Evolutionary conservation across 2,329 filamentous ascomycete species (phyloP).

Genomic region (Blastomyces emzantsi): DNA sequence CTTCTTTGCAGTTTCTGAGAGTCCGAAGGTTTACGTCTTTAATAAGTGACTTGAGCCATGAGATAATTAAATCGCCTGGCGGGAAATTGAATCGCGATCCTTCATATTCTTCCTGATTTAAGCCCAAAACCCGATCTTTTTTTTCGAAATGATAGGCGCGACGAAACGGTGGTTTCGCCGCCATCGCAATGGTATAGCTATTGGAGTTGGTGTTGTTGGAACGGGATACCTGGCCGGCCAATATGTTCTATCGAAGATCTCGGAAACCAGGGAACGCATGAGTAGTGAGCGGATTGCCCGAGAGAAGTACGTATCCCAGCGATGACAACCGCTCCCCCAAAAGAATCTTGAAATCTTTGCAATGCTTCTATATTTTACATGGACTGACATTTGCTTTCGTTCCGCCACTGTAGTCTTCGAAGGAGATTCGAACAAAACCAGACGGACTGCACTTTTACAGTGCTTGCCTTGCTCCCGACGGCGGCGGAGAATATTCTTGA

Average conservation of each 20-base stretch:
- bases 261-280: constrained; percentile 91
- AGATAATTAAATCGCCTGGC: background rate
- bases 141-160: constrained; percentile 52
- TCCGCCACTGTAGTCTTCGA: constrained; percentile 55
- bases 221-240: constrained; percentile 86
- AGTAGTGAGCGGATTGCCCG: constrained; percentile 90
- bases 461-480: constrained; percentile 88
- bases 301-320: constrained; percentile 65
- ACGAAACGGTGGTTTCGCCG: constrained; percentile 85
- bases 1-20: background rate
- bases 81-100: background rate
- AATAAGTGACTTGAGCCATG: background rate
- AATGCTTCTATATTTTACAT: background rate
- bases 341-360: constrained; percentile 3
- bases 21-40: background rate
- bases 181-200: constrained; percentile 80
- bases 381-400: constrained; percentile 5
- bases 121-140: background rate
- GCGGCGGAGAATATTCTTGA: constrained; percentile 82
- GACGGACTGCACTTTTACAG: constrained; percentile 96
- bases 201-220: constrained; percentile 79
- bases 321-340: background rate
- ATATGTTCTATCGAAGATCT: constrained; percentile 85
- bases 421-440: constrained; percentile 98
- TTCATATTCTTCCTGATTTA: background rate